These are phyloP conservation scores for Neurospora sp. DNA, from an alignment of 495 filamentous ascomycete genomes.

Conservation along the genomic window DNA sequence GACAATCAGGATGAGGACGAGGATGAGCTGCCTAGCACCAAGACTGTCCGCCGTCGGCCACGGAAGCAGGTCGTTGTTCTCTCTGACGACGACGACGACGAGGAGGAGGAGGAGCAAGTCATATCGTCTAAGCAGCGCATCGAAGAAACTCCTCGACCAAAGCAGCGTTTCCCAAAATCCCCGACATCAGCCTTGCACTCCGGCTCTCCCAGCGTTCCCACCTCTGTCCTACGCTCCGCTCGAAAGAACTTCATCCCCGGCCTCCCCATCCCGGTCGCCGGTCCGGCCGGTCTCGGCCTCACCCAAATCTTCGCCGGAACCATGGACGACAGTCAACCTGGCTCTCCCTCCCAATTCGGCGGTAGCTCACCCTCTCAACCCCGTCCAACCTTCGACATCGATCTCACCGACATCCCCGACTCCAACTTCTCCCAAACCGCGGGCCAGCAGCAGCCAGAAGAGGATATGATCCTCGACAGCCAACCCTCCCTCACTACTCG, in stretches of 20 bases:
- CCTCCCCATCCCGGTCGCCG: constrained; percentile 38
- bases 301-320: constrained; percentile 93
- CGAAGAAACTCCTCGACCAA: constrained; percentile 34
- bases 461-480: constrained; percentile 55
- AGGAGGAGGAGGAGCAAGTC: constrained; percentile 44
- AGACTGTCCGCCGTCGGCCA: constrained; percentile 24
- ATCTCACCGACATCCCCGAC: constrained; percentile 27
- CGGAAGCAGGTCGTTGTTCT: constrained; percentile 38
- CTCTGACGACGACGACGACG: constrained; percentile 51
- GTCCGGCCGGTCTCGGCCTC: constrained; percentile 57
- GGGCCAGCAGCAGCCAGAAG: constrained; percentile 15
- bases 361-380: constrained; percentile 24
- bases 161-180: constrained; percentile 24
- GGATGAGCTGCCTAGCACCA: constrained; percentile 27
- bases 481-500: constrained; percentile 29
- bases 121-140: constrained; percentile 33
- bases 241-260: constrained; percentile 52
- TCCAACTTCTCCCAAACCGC: constrained; percentile 40
- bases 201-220: constrained; percentile 37
- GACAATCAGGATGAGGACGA: constrained; percentile 29
- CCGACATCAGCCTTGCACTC: constrained; percentile 21
- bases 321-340: constrained; percentile 55
- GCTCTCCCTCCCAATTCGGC: constrained; percentile 8
- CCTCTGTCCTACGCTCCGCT: constrained; percentile 45
- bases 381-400: constrained; percentile 25